Evolutionary conservation across 441 rosid genomes (phyloP), one percentile per base, ranked within the genome.

Genomic region (Dalechampia spathulata): DNA sequence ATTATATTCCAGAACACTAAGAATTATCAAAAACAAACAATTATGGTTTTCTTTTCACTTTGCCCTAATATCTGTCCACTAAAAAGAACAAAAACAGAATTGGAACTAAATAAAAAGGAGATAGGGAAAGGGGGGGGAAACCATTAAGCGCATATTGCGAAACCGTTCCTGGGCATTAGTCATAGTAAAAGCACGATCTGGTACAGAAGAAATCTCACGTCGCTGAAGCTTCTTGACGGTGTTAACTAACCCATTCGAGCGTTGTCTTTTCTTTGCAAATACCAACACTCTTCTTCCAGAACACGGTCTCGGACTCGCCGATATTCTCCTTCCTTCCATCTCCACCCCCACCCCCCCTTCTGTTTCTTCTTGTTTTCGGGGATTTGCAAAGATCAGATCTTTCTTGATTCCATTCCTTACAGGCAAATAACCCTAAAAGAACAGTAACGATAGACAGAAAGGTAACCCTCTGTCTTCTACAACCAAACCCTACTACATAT

Each of bases 211-310:
- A 75, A 87, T 87, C 72, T 87, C 93, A 12, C 93, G 76, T 45
- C 90, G 74, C 62, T 82, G 93, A 47, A 85, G 86, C 83, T 87
- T 87, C 67, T 79, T 81, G 26, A 85, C 93, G 49, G 79, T 82
- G 63, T 85, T 84, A 23, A n/a, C n/a, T n/a, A 74, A 73, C 3
- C 86, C 83, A 57, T 81, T 80, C 9, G 67, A 34, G 21, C 82
- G 81, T 52, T 62, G 58, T 68, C 87, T 72, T 70, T 81, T 87
- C 62, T 71, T 69, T 2, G 89, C 92, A 23, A 77, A n/a, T 19
- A n/a, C n/a, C n/a, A n/a, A n/a, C n/a, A 87, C 64, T 57, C 90
- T 73, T 57, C 78, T 72, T 6, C 81, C 92, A 5, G 69, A 72
- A 52, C 89, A 80, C 7, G 92, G 92, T 74, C 87, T 70, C 46